Percentiles rank a stretch among this genome's conserved stretches.
Conservation (phyloP, 169 alveolate genomes). For the Cryptosporidium ryanae region DNA sequence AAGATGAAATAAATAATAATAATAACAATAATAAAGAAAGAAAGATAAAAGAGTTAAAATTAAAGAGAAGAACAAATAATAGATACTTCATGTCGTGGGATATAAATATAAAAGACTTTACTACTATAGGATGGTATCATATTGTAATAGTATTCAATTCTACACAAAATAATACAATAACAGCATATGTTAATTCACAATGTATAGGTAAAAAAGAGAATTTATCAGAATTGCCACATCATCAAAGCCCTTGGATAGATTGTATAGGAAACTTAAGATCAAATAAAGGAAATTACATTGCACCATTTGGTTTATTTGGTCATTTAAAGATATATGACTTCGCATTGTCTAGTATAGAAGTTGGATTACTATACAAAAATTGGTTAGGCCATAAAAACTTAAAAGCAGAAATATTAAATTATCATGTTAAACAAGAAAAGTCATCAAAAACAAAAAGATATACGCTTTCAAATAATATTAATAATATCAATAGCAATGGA, state of each 20-base stretch:
- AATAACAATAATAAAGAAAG: constrained; percentile 4
- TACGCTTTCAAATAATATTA: constrained; percentile 4
- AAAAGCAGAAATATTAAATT: constrained; percentile 51
- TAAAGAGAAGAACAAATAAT: constrained; percentile 12
- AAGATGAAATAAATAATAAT: not conserved
- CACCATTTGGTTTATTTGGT: constrained; percentile 73
- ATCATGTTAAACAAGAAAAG: constrained; percentile 65
- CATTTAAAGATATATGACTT: constrained; percentile 70
- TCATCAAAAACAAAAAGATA: constrained; percentile 50
- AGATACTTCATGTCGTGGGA: constrained; percentile 61
- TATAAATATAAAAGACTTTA: constrained; percentile 43
- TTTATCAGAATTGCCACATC: constrained; percentile 55
- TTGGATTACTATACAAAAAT: constrained; percentile 45
- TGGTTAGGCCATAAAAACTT: constrained; percentile 55
- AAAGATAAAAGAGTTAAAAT: not conserved
- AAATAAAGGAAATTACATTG: constrained; percentile 57
- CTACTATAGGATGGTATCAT: constrained; percentile 61
- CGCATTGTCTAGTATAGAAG: constrained; percentile 57
- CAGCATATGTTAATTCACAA: constrained; percentile 56
- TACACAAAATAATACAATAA: constrained; percentile 55
- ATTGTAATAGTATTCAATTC: constrained; percentile 58
- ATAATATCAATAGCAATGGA: not conserved
- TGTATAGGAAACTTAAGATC: constrained; percentile 71
- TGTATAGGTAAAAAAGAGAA: constrained; percentile 68
- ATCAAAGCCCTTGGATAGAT: constrained; percentile 73